Percentiles rank a stretch among this genome's conserved stretches.
Evolutionary conservation across 2,329 filamentous ascomycete genomes (phyloP).

Genomic region (Corinectria fuckeliana): DNA sequence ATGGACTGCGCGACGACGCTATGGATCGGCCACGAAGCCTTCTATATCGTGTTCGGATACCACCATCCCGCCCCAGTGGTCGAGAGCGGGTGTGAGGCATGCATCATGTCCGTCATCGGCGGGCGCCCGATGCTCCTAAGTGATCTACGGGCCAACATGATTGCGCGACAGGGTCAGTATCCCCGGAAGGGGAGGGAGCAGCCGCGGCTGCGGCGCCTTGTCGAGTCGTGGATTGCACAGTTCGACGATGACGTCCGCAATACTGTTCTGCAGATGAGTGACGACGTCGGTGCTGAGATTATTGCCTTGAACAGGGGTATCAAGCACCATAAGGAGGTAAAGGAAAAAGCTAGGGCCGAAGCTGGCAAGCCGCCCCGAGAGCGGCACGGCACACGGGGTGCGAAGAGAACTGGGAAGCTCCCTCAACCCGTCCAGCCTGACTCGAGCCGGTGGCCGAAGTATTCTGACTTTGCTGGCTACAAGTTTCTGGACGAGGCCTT

Average conservation of each 20-base stretch:
- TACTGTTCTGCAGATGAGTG: constrained; percentile 18
- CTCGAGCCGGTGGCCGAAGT: neutral
- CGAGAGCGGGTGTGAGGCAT: constrained; percentile 56
- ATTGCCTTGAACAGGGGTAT: constrained; percentile 3
- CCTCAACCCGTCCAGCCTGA: neutral
- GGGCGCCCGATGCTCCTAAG: constrained; percentile 49
- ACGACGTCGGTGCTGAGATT: constrained; percentile 20
- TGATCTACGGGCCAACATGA: constrained; percentile 53
- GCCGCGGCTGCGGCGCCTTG: constrained; percentile 48
- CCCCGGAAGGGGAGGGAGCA: constrained; percentile 18
- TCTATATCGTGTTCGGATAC: constrained; percentile 45
- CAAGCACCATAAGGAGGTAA: neutral
- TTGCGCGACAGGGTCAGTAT: constrained; percentile 43
- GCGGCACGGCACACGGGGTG: neutral
- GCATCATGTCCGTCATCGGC: constrained; percentile 57
- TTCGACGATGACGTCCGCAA: constrained; percentile 29
- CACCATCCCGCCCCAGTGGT: constrained; percentile 36
- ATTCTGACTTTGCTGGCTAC: neutral
- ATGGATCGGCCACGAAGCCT: constrained; percentile 48
- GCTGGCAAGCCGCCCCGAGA: neutral
- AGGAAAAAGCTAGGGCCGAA: neutral
- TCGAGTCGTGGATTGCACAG: constrained; percentile 53
- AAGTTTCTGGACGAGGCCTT: neutral
- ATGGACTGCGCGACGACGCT: constrained; percentile 40
- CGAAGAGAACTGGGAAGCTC: neutral